A percentile compares a stretch with the other conserved stretches of the same genome.
phyloP scores from a whole-genome alignment of 2,329 filamentous ascomycete genomes.

The Alternaria sp. region DNA sequence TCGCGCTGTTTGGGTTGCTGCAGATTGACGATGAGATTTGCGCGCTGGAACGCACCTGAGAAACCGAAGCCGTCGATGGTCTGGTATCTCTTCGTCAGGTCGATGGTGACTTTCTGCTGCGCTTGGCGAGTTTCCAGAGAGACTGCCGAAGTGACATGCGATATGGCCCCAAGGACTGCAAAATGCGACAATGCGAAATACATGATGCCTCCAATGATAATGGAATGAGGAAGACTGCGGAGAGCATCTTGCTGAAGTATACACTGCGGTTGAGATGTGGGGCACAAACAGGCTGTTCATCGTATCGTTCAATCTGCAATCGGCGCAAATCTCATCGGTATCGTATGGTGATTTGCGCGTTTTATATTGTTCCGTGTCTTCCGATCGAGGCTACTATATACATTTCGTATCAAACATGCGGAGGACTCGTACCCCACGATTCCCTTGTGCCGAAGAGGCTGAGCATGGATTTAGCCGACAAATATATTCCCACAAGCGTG shows the following conservation, averaged over 20 bases:
- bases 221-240: accelerated
- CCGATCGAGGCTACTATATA: background rate
- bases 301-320: background rate
- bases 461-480: background rate
- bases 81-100: constrained; percentile 53
- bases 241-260: background rate
- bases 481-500: no score
- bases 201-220: constrained; percentile 4
- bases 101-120: constrained; percentile 46
- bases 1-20: constrained; percentile 50
- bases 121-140: constrained; percentile 23
- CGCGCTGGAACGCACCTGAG: constrained; percentile 55
- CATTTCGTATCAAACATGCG: background rate
- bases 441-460: background rate
- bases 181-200: constrained; percentile 11
- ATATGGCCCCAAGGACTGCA: constrained; percentile 17
- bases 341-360: background rate
- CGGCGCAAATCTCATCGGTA: background rate
- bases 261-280: background rate
- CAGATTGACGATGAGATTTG: constrained; percentile 53
- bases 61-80: constrained; percentile 57
- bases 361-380: background rate
- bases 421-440: background rate
- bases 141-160: constrained; percentile 11
- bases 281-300: background rate